Base-by-base conservation (phyloP, 345 rosid species). In the Gynandropsis gynandra region DNA sequence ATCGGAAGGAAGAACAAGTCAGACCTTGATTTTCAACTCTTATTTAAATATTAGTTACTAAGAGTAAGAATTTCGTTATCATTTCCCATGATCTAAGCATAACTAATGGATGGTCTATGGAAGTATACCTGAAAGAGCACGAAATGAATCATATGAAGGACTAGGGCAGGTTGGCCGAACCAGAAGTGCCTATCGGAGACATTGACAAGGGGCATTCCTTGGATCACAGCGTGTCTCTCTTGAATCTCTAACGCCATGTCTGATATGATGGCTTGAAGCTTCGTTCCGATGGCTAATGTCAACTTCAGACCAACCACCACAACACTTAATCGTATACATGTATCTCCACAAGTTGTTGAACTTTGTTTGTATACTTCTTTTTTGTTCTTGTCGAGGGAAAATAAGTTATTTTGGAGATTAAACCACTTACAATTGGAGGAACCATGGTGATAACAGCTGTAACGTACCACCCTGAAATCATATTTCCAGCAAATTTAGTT, bases 141-240 rank as follows among this genome's bases (percentile, higher is more conserved):
- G 65, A 82, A 92, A 58, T 92, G 98, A 63, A 92, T 85, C 50
- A 85, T 73, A 66, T 74, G 74, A 33, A 92, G 93, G 56, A 87
- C 49, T 37, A 92, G 62, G 10, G 68, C 76, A 13, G 98, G 98
- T 78, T 89, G 72, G 42, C 64, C 17, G 41, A 92, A 78, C 98
- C 98, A 92, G 61, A 92, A 92, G 64, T 85, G 80, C 47, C 70
- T 57, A 61, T 92, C 90, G 32, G 95, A 77, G 47, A 87, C 97
- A 69, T 81, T 72, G 17, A 87, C 98, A 18, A 92, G 85, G 40
- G 97, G 98, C 79, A 92, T 82, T 67, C 97, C 98, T 76, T 92
- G 98, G 20, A 92, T 76, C 24, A 87, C 88, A 0, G 89, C 85
- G 21, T 92, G 90, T 65, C 83, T 87, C 62, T 92, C 88, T 19